Percentiles rank a stretch among this genome's conserved stretches.
phyloP scores from a whole-genome alignment of 179 eudicot species.

The Silene coronaria region DNA sequence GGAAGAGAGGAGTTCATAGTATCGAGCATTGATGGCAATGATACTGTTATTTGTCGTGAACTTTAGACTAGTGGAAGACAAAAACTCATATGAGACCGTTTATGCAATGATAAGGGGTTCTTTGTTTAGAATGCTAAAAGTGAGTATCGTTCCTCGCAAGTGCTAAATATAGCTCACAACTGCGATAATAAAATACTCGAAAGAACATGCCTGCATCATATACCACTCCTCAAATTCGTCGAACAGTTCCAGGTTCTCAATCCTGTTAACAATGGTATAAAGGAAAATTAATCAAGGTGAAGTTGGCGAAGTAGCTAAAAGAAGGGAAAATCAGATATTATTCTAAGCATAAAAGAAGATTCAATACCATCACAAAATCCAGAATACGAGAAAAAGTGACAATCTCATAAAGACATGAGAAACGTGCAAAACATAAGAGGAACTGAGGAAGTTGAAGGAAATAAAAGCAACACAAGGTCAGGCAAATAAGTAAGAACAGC shows the following conservation, averaged over 20 bases:
- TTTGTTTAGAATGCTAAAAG: no score
- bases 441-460: not conserved
- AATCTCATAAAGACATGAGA: not conserved
- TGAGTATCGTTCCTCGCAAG: not conserved
- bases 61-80: no score
- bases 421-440: not conserved
- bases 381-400: no score
- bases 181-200: not conserved
- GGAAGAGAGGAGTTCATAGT: not conserved
- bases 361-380: not conserved
- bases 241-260: constrained; percentile 84
- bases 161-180: not conserved
- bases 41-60: no score
- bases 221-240: constrained; percentile 97
- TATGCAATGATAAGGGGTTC: not conserved
- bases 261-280: constrained; percentile 40
- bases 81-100: no score
- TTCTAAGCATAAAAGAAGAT: not conserved
- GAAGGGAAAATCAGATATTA: not conserved
- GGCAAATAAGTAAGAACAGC: not conserved
- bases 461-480: not conserved
- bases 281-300: constrained; percentile 16
- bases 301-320: not conserved
- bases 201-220: constrained; percentile 88
- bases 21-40: no score